Base-by-base conservation (phyloP, 2,329 filamentous ascomycete species). In the Bipolaris sorokiniana region DNA sequence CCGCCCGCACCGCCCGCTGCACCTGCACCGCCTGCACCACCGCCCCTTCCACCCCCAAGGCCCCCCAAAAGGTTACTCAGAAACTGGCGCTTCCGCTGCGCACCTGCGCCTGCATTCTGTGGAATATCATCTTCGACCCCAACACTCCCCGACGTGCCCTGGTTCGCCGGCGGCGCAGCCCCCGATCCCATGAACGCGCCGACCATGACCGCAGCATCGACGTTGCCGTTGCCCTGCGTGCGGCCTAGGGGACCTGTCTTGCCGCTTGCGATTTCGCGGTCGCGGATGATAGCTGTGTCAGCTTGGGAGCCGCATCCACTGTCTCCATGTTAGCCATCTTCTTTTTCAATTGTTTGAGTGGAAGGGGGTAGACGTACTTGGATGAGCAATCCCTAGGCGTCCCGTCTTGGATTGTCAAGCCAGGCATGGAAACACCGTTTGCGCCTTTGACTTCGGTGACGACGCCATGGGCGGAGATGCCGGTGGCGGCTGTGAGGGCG, bases 261-360 rank as follows among this genome's bases (percentile, higher is more conserved):
- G 65, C 77, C 79, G 48, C 78, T 82, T 37, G 78, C 75, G 45
- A 90, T 81, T 71, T 89, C 87, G 10, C 79, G 75, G 64, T 86
- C 79, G 20, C 86, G 83, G 73, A 90, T 89, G 77, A 90, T 88
- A 69, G 87, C 81, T 16, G 88, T 90, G 71, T 90, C 88, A 55
- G 84, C 85, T 71, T 90, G 83, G 15, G 87, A 83, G 58, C 88
- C 88, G 69, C 87, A 90, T 46, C 76, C 67, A 56, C 71, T 74
- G 28, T 4, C 10, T 7, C 2, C 31, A 7, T 45, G 54, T 74
- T 51, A 73, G 65, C 7, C 23, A 5, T 23, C 23, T 26, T 26
- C 26, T 26, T 26, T 22, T 22, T n/a, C n/a, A n/a, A n/a, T n/a
- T n/a, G n/a, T n/a, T n/a, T n/a, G n/a, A n/a, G n/a, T n/a, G n/a